phyloP scores from a whole-genome alignment of 805 yeast species.

The Ogataea pignaliae region DNA sequence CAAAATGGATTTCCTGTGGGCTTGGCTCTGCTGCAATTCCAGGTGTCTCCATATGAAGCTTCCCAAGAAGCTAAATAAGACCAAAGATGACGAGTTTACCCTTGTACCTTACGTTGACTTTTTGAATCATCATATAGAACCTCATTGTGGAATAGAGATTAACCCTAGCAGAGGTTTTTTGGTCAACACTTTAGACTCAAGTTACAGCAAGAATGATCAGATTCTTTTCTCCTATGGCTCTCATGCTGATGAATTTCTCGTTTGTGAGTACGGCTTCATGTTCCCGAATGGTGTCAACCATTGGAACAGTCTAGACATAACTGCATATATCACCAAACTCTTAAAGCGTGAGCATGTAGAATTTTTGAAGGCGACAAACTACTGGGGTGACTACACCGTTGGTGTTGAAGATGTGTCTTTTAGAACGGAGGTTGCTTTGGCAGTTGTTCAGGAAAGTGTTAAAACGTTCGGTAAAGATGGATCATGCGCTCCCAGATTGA shows the following conservation, averaged over 20 bases:
- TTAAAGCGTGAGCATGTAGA: constrained; percentile 35
- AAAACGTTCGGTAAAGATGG: constrained; percentile 3
- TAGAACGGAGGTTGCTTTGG: constrained; percentile 72
- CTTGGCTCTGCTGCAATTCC: constrained; percentile 87
- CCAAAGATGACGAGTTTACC: constrained; percentile 65
- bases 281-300: constrained; percentile 38
- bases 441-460: constrained; percentile 41
- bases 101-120: constrained; percentile 91
- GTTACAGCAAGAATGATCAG: constrained; percentile 45
- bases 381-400: constrained; percentile 73
- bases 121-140: constrained; percentile 61
- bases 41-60: constrained; percentile 81
- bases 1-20: constrained; percentile 45
- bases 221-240: constrained; percentile 79
- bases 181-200: constrained; percentile 35
- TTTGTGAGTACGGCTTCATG: constrained; percentile 85
- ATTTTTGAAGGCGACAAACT: constrained; percentile 49
- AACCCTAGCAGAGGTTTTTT: constrained; percentile 44
- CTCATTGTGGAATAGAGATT: constrained; percentile 49
- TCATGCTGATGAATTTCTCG: constrained; percentile 75
- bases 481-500: constrained; percentile 29
- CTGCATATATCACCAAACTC: constrained; percentile 35
- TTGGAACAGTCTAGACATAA: constrained; percentile 70
- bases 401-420: constrained; percentile 53
- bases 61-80: constrained; percentile 38